Evolutionary conservation across 1,284 basidiomycete genomes (phyloP).

Genomic region (Ganoderma lucidum): DNA sequence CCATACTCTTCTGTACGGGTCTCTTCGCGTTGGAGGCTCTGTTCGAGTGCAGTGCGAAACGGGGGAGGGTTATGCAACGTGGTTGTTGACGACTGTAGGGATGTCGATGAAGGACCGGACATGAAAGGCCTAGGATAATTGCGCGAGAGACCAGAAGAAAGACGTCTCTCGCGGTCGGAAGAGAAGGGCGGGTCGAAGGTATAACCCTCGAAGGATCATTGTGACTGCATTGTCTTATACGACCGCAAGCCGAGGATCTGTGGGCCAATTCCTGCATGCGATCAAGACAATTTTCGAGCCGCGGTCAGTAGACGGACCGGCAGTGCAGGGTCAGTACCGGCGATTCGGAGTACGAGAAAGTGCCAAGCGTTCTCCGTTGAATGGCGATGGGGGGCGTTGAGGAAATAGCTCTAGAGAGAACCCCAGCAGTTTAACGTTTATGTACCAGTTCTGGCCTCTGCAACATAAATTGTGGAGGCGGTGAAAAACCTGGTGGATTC

Average conservation of each 20-base stretch:
- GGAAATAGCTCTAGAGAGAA: no score
- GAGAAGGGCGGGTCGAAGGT: background rate
- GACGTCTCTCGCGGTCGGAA: background rate
- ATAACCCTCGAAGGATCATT: background rate
- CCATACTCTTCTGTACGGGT: constrained; percentile 51
- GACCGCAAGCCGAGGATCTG: background rate
- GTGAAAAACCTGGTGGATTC: background rate
- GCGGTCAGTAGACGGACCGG: background rate
- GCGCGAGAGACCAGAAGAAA: background rate
- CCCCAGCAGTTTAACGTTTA: no score
- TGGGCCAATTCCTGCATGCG: constrained; percentile 18
- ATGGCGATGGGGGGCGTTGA: background rate
- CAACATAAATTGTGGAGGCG: no score
- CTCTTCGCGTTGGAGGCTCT: constrained; percentile 45
- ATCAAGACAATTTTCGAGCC: background rate
- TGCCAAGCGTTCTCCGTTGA: background rate
- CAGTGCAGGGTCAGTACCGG: background rate
- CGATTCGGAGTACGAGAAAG: background rate
- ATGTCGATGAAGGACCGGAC: constrained; percentile 21
- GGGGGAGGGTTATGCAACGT: constrained; percentile 27
- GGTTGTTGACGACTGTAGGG: constrained; percentile 30
- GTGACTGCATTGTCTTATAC: constrained; percentile 2
- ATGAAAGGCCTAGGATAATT: constrained; percentile 11
- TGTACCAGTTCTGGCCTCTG: no score
- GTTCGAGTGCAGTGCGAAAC: constrained; percentile 20